These are phyloP conservation scores for Fusarium oligoseptatum DNA, from an alignment of 2,329 filamentous ascomycete genomes.

Conservation along the genomic window DNA sequence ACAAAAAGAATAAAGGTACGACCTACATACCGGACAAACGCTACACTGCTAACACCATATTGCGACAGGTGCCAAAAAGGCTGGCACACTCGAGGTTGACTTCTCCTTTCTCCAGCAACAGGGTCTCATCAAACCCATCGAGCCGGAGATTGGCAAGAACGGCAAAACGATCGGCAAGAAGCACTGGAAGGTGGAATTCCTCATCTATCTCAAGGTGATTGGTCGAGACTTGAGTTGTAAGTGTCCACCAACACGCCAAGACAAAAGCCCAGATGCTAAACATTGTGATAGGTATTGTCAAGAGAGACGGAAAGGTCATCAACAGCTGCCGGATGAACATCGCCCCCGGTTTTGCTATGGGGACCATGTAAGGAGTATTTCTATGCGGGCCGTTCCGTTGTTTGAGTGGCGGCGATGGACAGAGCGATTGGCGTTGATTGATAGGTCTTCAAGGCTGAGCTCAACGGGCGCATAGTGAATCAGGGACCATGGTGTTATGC, in stretches of 20 bases:
- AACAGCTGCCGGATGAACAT: neutral
- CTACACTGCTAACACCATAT: rapidly evolving
- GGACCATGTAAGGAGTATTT: neutral
- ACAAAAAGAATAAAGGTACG: constrained; percentile 5
- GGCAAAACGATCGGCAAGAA: neutral
- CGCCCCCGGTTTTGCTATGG: neutral
- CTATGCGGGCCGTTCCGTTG: neutral
- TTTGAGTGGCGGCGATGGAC: neutral
- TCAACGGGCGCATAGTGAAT: neutral
- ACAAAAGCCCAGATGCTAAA: neutral
- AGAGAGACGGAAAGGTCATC: neutral
- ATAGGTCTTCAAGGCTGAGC: neutral
- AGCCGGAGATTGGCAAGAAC: neutral
- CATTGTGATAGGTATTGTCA: neutral
- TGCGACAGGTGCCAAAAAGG: neutral
- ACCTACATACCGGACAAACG: rapidly evolving
- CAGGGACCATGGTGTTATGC: neutral
- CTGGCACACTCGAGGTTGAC: neutral
- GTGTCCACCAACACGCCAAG: neutral
- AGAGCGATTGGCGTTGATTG: neutral
- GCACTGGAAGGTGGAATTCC: neutral
- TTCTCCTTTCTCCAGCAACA: neutral
- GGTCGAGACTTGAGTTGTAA: neutral
- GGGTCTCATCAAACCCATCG: neutral
- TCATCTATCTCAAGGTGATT: neutral